Percentiles rank a stretch among this genome's conserved stretches.
These are phyloP conservation scores for Malassezia brasiliensis DNA, from an alignment of 1,284 basidiomycete genomes.

Conservation along the genomic window DNA sequence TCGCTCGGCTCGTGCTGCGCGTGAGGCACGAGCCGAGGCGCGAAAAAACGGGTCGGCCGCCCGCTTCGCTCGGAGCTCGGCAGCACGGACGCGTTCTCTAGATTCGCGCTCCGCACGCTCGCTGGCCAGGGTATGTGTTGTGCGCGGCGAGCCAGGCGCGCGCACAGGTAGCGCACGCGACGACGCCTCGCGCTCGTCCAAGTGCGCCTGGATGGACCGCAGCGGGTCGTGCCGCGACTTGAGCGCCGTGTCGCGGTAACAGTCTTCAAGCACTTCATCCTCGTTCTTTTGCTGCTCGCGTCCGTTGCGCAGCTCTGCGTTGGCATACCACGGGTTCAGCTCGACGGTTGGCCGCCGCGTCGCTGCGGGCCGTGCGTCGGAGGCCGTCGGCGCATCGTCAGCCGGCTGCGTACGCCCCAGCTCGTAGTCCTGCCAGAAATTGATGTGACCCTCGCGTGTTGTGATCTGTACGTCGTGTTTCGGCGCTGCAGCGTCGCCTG, in stretches of 20 bases:
- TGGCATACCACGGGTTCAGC: constrained; percentile 35
- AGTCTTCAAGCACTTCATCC: constrained; percentile 28
- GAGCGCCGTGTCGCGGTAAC: constrained; percentile 19
- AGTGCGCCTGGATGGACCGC: constrained; percentile 21
- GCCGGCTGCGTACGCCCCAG: constrained; percentile 15
- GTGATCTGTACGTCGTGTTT: background rate
- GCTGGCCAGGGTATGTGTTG: background rate
- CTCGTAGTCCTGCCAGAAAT: constrained; percentile 38
- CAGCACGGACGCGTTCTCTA: constrained; percentile 3
- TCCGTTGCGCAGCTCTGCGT: constrained; percentile 22
- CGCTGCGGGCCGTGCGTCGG: background rate
- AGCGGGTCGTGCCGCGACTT: constrained; percentile 36
- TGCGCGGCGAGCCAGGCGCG: background rate
- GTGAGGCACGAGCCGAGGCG: constrained; percentile 11
- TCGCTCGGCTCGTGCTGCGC: constrained; percentile 10
- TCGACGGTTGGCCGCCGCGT: constrained; percentile 15
- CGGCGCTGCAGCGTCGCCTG: background rate
- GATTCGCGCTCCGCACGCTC: constrained; percentile 4
- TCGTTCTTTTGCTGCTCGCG: constrained; percentile 23
- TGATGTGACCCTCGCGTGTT: constrained; percentile 20
- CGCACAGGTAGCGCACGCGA: background rate
- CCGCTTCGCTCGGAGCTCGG: background rate
- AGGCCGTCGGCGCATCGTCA: background rate
- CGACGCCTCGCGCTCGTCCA: background rate
- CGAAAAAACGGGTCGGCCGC: constrained; percentile 13